These are phyloP conservation scores for Amanita polypyramis DNA, from an alignment of 768 basidiomycete species.

Conservation along the genomic window DNA sequence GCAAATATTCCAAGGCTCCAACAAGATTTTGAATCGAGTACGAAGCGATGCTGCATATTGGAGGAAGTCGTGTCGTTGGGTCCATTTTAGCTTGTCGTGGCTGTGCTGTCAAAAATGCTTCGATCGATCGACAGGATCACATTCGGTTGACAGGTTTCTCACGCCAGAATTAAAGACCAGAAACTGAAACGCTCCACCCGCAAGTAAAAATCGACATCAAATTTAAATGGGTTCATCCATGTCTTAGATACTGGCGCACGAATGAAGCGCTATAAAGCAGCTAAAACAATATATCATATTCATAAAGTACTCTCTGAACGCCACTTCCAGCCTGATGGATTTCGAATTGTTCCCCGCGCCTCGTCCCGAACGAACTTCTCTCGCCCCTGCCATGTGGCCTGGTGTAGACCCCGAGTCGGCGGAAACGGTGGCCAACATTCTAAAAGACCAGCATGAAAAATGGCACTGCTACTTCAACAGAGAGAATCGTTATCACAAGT, in stretches of 20 bases:
- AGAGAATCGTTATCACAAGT: constrained; percentile 41
- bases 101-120: too few relatives aligned
- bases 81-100: neutral
- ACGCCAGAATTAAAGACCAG: too few relatives aligned
- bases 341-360: neutral
- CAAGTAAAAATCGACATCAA: too few relatives aligned
- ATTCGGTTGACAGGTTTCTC: too few relatives aligned
- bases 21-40: constrained; percentile 25
- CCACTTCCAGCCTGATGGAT: neutral
- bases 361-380: neutral
- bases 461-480: constrained; percentile 39
- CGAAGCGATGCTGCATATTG: constrained; percentile 33
- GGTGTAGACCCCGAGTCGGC: constrained; percentile 18
- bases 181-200: too few relatives aligned
- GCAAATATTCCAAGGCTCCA: constrained; percentile 40
- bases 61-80: constrained; percentile 46
- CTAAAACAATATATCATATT: neutral
- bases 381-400: constrained; percentile 10
- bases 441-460: constrained; percentile 38
- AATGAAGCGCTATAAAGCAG: too few relatives aligned
- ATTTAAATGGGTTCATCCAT: too few relatives aligned
- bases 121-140: too few relatives aligned
- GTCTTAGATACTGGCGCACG: too few relatives aligned
- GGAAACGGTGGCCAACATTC: constrained; percentile 15
- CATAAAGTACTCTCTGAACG: neutral